Percentiles rank a stretch among this genome's conserved stretches.
Conservation (phyloP, 192 early-diverging fungal species). For the Rhizophagus clarus region DNA sequence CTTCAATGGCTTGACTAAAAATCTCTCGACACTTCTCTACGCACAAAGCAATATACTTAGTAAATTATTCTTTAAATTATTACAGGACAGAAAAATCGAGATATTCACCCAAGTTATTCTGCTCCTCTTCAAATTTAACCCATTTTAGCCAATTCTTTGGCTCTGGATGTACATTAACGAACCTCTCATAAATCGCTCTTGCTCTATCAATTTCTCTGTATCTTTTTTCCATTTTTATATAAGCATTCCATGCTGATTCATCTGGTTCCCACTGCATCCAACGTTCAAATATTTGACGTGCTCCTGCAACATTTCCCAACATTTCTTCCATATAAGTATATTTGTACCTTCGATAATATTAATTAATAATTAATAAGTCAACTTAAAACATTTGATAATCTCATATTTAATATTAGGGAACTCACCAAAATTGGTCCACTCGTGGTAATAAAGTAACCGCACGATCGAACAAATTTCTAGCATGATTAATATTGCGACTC, state of each 20-base stretch:
- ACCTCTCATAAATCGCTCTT: constrained; percentile 78
- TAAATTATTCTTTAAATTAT: constrained; percentile 2
- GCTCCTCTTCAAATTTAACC: constrained; percentile 92
- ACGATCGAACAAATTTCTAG: constrained; percentile 93
- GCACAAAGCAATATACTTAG: neutral
- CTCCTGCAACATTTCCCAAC: constrained; percentile 86
- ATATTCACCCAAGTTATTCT: constrained; percentile 63
- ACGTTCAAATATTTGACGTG: constrained; percentile 92
- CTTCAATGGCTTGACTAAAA: constrained; percentile 84
- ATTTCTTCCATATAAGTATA: constrained; percentile 99
- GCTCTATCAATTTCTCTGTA: constrained; percentile 86
- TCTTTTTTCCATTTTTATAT: constrained; percentile 90
- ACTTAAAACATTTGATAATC: neutral
- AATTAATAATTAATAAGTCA: neutral
- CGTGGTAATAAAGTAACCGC: constrained; percentile 86
- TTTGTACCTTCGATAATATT: constrained; percentile 68
- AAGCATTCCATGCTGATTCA: constrained; percentile 91
- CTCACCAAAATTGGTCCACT: constrained; percentile 77
- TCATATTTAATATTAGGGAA: neutral
- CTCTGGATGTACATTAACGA: constrained; percentile 88
- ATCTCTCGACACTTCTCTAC: constrained; percentile 83
- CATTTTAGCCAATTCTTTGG: constrained; percentile 97
- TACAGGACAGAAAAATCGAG: neutral
- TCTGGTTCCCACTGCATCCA: constrained; percentile 99
- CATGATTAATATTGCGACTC: constrained; percentile 89